A percentile compares a stretch with the other conserved stretches of the same genome.
These are phyloP conservation scores for Skeletonema marinoi DNA, from an alignment of 108 stramenopile species.

Conservation along the genomic window DNA sequence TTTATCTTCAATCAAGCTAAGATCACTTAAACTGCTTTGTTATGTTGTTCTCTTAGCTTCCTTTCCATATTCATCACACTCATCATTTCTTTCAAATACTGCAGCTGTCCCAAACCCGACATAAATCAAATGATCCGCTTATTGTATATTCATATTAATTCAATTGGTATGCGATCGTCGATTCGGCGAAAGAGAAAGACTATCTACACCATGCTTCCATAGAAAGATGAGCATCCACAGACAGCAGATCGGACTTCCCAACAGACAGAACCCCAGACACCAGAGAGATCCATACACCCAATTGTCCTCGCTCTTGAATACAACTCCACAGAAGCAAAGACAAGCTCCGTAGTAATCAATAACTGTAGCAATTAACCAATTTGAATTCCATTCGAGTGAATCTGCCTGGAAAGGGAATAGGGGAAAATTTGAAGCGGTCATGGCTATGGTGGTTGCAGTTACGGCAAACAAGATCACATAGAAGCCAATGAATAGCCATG, in stretches of 20 bases:
- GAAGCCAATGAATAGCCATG: not conserved
- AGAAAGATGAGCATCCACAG: constrained; percentile 15
- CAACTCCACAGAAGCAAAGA: constrained; percentile 13
- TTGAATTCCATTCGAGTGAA: not conserved
- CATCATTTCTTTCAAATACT: too few relatives aligned
- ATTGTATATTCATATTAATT: not conserved
- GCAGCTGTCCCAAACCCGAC: too few relatives aligned
- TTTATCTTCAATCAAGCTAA: not conserved
- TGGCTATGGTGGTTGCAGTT: not conserved
- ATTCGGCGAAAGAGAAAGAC: constrained; percentile 2
- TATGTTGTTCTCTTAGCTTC: not conserved
- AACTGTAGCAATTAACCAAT: constrained; percentile 14
- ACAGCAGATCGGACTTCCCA: constrained; percentile 19
- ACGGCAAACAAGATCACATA: not conserved
- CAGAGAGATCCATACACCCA: not conserved
- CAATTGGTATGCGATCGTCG: not conserved
- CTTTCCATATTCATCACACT: too few relatives aligned
- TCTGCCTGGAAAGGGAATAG: constrained; percentile 10
- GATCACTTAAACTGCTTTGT: too few relatives aligned
- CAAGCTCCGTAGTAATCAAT: constrained; percentile 23
- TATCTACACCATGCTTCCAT: constrained; percentile 1
- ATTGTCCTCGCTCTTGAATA: constrained; percentile 5
- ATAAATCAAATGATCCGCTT: too few relatives aligned
- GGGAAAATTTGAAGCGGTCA: not conserved
- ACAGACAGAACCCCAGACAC: constrained; percentile 1